Evolutionary conservation across 352 stramenopile genomes (phyloP), one percentile per base, ranked within the genome.

Genomic region (Saprolegnia parasitica): DNA sequence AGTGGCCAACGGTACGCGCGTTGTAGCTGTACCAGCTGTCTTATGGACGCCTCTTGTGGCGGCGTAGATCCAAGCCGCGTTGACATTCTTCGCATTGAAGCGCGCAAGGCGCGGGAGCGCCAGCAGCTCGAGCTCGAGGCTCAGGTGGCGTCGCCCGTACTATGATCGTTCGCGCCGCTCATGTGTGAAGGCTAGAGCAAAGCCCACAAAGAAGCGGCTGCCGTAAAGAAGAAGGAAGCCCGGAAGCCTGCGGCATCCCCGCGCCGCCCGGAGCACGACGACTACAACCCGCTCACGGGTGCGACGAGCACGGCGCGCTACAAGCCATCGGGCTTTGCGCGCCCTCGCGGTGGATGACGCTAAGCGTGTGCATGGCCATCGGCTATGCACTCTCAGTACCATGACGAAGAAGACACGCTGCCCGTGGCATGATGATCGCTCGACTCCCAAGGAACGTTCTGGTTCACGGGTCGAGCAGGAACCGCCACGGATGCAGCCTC

Each of bases 121-220:
- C 62, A 68, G 42, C 62, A 68, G 32, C 18, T 21, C 16, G 23
- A 29, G 5, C 32, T 68, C 23, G 62, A 68, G 61, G 62, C 50
- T 11, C 39, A 68, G 37, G 58, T 66, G 23, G 1, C 9, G 35
- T 54, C 32, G 26, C 6, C 4, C 32, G 23, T 66, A 8, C 37
- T 2, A 52, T 52, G 1, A 4, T 24, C 58, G 10, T 21, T 18
- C 20, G 11, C 23, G 60, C 10, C 58, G 10, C 40, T 37, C 20
- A 47, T 26, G 60, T 52, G 35, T 60, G 35, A 60, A 60, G 35
- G 35, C 52, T 52, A 66, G 46, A 68, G 50, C 62, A 68, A 68
- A 68, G 62, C 62, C 18, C 50, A 39, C 21, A 23, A 68, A 58
- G 62, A 54, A 37, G 39, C 40, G 13, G n/a, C 21, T 21, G 62